A percentile compares a stretch with the other conserved stretches of the same genome.
These are phyloP conservation scores for Wickerhamomyces canadensis DNA, from an alignment of 805 yeast species.

Conservation along the genomic window DNA sequence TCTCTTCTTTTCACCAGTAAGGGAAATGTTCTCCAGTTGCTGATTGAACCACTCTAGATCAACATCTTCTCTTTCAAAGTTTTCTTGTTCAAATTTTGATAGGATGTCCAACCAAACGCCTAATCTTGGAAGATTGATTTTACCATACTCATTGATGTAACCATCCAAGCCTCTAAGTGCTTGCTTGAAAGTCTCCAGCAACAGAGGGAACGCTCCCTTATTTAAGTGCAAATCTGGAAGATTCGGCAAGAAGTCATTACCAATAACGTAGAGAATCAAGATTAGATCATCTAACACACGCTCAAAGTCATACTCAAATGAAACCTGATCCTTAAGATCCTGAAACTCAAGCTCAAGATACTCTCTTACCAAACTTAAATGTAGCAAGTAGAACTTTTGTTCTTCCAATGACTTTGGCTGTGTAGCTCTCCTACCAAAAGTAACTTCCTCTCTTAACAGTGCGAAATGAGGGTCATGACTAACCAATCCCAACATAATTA, in stretches of 20 bases:
- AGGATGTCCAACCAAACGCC: constrained; percentile 71
- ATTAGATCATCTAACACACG: constrained; percentile 88
- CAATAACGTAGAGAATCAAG: constrained; percentile 87
- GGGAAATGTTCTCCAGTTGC: constrained; percentile 72
- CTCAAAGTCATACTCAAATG: constrained; percentile 78
- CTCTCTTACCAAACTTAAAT: constrained; percentile 83
- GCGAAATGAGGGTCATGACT: constrained; percentile 97
- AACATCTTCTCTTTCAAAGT: constrained; percentile 76
- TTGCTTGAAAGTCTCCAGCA: constrained; percentile 82
- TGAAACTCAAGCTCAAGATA: constrained; percentile 82
- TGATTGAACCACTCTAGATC: constrained; percentile 91
- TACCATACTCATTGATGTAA: constrained; percentile 78
- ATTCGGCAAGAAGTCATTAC: constrained; percentile 96
- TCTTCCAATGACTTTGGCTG: constrained; percentile 51
- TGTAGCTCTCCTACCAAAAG: constrained; percentile 56
- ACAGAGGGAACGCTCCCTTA: constrained; percentile 94
- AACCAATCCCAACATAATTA: constrained; percentile 87
- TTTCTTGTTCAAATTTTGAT: constrained; percentile 75
- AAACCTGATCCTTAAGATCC: constrained; percentile 56
- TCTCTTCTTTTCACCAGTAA: constrained; percentile 66
- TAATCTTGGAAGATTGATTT: constrained; percentile 68
- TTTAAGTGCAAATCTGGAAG: constrained; percentile 90
- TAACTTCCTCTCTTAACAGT: constrained; percentile 89
- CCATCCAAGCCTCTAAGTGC: constrained; percentile 72
- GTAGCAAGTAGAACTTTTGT: constrained; percentile 78